Conservation (phyloP, 495 filamentous ascomycete species). For the Daldinia decipiens region DNA sequence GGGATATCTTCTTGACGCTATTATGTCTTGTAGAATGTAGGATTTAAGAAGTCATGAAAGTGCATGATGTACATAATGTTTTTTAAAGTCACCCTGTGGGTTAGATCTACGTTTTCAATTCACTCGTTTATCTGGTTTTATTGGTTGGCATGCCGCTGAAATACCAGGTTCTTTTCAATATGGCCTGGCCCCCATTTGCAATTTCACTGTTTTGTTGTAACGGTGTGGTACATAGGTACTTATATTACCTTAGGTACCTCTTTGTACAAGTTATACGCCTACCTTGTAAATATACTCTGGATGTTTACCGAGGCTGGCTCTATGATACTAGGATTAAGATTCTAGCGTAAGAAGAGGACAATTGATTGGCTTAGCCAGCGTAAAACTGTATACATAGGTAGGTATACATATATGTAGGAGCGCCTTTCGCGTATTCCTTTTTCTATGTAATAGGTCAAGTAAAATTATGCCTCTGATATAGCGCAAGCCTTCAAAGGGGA, state of each 20-base stretch:
- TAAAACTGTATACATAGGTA: background rate
- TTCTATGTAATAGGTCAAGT: background rate
- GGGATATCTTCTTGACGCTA: no score
- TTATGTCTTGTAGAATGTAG: background rate
- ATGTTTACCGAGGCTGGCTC: background rate
- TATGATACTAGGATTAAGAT: background rate
- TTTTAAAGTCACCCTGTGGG: no score
- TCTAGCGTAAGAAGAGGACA: background rate
- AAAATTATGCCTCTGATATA: no score
- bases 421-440: background rate
- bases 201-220: background rate
- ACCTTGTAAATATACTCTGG: background rate
- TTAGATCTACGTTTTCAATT: background rate
- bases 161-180: background rate
- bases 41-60: background rate
- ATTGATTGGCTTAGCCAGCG: background rate
- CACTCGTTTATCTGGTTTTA: background rate
- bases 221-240: background rate
- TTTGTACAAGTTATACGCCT: background rate
- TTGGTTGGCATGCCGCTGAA: background rate
- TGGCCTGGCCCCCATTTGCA: background rate
- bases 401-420: background rate
- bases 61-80: no score
- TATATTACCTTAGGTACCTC: background rate
- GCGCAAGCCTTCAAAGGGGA: no score